Evolutionary conservation across 1,284 basidiomycete genomes (phyloP).

Genomic region (Ustilago vetiveriae): DNA sequence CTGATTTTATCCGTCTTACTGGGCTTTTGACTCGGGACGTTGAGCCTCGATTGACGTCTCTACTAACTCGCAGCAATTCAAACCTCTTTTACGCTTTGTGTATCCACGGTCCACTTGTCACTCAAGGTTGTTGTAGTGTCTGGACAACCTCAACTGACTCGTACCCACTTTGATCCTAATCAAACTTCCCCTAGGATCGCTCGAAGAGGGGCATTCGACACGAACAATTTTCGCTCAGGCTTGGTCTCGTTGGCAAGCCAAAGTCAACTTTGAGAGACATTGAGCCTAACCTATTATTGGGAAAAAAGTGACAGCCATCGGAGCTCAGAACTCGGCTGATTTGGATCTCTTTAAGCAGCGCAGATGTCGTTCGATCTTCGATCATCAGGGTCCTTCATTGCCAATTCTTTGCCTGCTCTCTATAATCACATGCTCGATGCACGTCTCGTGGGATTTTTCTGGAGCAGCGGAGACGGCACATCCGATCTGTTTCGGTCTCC

Average conservation of each 20-base stretch:
- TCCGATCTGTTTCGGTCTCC: too few species aligned
- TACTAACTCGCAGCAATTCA: too few species aligned
- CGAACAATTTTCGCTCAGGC: too few species aligned
- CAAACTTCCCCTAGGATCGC: too few species aligned
- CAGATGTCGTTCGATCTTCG: not conserved
- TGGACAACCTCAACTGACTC: not conserved
- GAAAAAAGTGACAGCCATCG: conserved; percentile 22
- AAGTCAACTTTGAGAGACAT: not conserved
- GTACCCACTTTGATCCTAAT: not conserved
- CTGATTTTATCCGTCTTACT: too few species aligned
- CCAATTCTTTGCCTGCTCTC: conserved; percentile 3
- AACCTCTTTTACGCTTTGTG: too few species aligned
- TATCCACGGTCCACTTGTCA: too few species aligned
- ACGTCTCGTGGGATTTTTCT: not conserved
- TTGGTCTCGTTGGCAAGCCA: not conserved
- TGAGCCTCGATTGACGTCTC: too few species aligned
- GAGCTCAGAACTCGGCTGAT: conserved; percentile 6
- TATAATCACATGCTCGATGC: conserved; percentile 11
- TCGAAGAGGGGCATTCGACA: too few species aligned
- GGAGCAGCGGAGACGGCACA: too few species aligned
- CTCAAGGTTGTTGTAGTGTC: conserved; percentile 1
- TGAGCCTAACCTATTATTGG: conserved; percentile 1
- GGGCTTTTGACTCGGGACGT: too few species aligned
- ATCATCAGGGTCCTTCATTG: conserved; percentile 6
- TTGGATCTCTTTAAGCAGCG: not conserved